Percentiles rank a stretch among this genome's conserved stretches.
Evolutionary conservation across 495 filamentous ascomycete species (phyloP).

Genomic region (Cairneyella variabilis): DNA sequence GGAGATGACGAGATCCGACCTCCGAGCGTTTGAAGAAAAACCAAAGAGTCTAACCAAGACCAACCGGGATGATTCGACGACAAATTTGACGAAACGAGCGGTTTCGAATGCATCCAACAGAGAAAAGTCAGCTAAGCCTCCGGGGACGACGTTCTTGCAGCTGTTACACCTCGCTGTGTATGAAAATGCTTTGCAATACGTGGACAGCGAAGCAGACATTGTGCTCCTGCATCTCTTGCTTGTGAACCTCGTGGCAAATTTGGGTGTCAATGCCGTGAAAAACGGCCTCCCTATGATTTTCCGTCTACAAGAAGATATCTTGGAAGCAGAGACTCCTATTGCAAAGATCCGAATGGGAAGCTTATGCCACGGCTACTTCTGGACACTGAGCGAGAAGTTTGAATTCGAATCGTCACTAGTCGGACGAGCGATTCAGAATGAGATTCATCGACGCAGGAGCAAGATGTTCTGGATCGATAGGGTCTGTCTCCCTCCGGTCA

Average conservation of each 20-base stretch:
- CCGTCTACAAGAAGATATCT: conserved; percentile 79
- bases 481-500: conserved; percentile 50
- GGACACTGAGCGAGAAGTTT: conserved; percentile 71
- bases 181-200: conserved; percentile 71
- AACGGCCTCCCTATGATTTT: conserved; percentile 84
- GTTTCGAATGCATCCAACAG: conserved; percentile 65
- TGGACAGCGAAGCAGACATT: conserved; percentile 66
- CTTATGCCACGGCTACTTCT: conserved; percentile 83
- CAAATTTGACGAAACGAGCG: conserved; percentile 53
- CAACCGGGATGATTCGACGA: conserved; percentile 24
- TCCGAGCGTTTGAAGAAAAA: conserved; percentile 54
- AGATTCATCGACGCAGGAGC: conserved; percentile 67
- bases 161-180: conserved; percentile 85
- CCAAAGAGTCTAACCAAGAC: conserved; percentile 32
- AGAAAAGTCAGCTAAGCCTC: conserved; percentile 51
- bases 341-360: conserved; percentile 75
- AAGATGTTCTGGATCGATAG: conserved; percentile 72
- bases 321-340: conserved; percentile 53
- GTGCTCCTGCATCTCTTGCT: conserved; percentile 73
- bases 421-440: conserved; percentile 66
- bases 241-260: conserved; percentile 61
- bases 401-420: conserved; percentile 64
- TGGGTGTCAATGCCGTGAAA: conserved; percentile 80
- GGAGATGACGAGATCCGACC: conserved; percentile 69
- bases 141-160: conserved; percentile 68